These are phyloP conservation scores for Colletotrichum zoysiae DNA, from an alignment of 2,329 filamentous ascomycete species.

Conservation along the genomic window DNA sequence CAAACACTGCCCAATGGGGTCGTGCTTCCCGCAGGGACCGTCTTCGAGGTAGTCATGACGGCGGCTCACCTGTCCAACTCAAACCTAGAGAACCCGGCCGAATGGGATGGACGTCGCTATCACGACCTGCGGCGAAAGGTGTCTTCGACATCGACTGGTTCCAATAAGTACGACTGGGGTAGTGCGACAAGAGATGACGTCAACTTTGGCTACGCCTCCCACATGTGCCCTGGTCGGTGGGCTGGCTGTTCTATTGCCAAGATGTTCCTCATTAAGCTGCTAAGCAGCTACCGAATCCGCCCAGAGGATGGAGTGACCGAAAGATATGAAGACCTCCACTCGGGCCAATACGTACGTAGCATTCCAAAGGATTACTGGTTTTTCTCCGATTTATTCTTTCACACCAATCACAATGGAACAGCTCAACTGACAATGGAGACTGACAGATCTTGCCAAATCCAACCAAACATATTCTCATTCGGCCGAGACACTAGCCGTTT, in stretches of 20 bases:
- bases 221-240: constrained; percentile 39
- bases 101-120: constrained; percentile 34
- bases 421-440: not conserved
- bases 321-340: constrained; percentile 31
- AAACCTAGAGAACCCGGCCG: constrained; percentile 12
- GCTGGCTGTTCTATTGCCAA: constrained; percentile 39
- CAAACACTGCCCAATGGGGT: constrained; percentile 32
- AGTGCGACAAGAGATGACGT: constrained; percentile 33
- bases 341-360: constrained; percentile 31
- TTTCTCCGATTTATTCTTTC: not conserved
- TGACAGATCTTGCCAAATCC: constrained; percentile 22
- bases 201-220: constrained; percentile 38
- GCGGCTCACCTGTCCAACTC: constrained; percentile 35
- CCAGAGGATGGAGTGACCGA: constrained; percentile 29
- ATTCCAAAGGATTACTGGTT: not conserved
- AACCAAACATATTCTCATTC: constrained; percentile 24
- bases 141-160: constrained; percentile 2
- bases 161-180: constrained; percentile 34
- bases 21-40: constrained; percentile 23
- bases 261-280: constrained; percentile 38
- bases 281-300: constrained; percentile 6
- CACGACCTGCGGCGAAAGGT: constrained; percentile 28
- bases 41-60: constrained; percentile 36
- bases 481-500: not conserved
- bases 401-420: no score